Base-by-base conservation (phyloP, 1,139 yeast genomes). In the Ogataea hybrid region DNA sequence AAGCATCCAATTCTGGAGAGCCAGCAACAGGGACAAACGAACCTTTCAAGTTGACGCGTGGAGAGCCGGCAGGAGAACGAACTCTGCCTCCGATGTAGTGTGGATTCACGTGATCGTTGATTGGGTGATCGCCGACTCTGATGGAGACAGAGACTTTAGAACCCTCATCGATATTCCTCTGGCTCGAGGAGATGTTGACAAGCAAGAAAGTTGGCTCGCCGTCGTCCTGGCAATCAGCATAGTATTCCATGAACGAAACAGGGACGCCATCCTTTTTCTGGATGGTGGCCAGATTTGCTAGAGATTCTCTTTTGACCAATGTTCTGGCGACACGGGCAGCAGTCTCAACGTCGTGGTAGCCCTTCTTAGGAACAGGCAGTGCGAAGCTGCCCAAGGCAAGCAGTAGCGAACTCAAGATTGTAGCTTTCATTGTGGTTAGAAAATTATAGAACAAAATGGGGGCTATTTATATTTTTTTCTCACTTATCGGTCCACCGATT, bases 201-300 rank as follows among this genome's bases (percentile, higher is more conserved):
- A 81, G 72, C 28, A 86, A 69, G 69, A 86, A 64, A 32, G 81
- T 71, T 12, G 88, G 82, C 46, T 81, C 73, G 8, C 92, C 90
- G 53, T 79, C 84, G n/a, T 65, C 58, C 48, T 74, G 77, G 57
- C 88, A 80, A 53, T 84, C 92, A n/a, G 82, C 81, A 55, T 83
- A 83, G 63, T 84, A 85, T 62, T 85, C 95, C 59, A 82, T 70
- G 42, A 79, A 76, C 2, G 90, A 80, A 2, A 79, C 79, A 2
- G 95, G 90, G 14, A 66, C 50, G 3, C 69, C 70, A 25, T 60
- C 49, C 3, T 46, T 39, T 30, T 52, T 54, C 30, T 56, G 54
- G 39, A 76, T 49, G 3, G 83, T 75, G 53, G 75, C 77, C 43
- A 82, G 67, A 50, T 79, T 79, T 20, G 73, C 69, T 30, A 77